Conservation (phyloP, 2,329 filamentous ascomycete species). For the Venturia oleaginea region DNA sequence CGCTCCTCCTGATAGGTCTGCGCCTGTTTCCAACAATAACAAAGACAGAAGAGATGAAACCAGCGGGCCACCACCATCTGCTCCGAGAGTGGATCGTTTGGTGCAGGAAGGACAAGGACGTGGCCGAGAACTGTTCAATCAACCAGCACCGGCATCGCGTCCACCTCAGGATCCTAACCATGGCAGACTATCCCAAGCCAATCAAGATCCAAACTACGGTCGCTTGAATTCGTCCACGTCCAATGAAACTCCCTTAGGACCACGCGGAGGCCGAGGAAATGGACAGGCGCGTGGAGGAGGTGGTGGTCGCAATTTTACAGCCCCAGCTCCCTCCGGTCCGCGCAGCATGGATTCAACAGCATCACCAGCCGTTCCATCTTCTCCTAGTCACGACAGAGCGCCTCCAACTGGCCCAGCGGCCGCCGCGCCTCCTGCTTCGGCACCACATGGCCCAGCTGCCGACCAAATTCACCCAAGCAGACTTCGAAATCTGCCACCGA, state of each 20-base stretch:
- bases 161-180: slow-evolving; percentile 33
- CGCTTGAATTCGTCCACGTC: slow-evolving; percentile 42
- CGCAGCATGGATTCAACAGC: slow-evolving; percentile 12
- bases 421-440: slow-evolving; percentile 22
- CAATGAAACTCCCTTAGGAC: slow-evolving; percentile 42
- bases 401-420: slow-evolving; percentile 16
- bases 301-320: slow-evolving; percentile 32
- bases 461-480: slow-evolving; percentile 46
- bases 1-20: not conserved
- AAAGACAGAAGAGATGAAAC: slow-evolving; percentile 26
- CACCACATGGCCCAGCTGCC: slow-evolving; percentile 26
- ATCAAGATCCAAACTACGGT: slow-evolving; percentile 40
- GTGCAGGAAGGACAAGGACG: slow-evolving; percentile 26
- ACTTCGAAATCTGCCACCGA: slow-evolving; percentile 33
- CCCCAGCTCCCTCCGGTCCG: slow-evolving; percentile 21
- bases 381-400: slow-evolving; percentile 18
- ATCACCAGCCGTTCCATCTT: slow-evolving; percentile 19
- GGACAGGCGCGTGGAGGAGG: slow-evolving; percentile 23
- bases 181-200: slow-evolving; percentile 38
- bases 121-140: slow-evolving; percentile 30
- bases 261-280: slow-evolving; percentile 34
- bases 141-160: slow-evolving; percentile 26
- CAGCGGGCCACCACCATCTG: slow-evolving; percentile 17
- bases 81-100: slow-evolving; percentile 18
- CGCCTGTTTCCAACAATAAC: slow-evolving; percentile 20